Percentiles rank a stretch among this genome's conserved stretches.
Conservation (phyloP, 305 asterid genomes). For the Fraxinus latifolia region DNA sequence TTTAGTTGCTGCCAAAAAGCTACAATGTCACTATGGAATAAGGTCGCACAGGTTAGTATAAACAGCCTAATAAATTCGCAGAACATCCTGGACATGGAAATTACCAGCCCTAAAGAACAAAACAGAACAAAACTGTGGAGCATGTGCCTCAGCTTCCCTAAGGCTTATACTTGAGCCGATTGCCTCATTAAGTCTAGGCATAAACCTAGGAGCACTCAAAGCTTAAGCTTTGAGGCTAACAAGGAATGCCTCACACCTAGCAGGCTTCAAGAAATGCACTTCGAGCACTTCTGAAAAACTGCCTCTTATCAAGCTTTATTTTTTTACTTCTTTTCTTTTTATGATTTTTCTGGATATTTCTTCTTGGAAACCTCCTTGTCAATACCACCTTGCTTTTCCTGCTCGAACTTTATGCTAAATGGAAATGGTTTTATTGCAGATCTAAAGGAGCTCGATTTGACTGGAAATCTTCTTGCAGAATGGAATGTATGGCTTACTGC, state of each 20-base stretch:
- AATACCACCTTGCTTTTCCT: not conserved
- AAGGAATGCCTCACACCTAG: not conserved
- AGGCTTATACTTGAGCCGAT: not conserved
- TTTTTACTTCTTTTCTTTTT: not conserved
- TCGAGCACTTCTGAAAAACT: not conserved
- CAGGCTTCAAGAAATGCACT: not conserved
- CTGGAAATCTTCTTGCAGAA: conserved; percentile 68
- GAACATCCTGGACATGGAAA: not conserved
- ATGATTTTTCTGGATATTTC: not conserved
- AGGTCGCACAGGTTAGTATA: not conserved
- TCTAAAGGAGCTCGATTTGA: conserved; percentile 90
- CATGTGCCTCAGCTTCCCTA: not conserved
- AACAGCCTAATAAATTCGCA: not conserved
- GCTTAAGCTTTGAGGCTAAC: not conserved
- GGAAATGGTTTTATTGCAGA: conserved; percentile 46
- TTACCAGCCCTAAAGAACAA: not conserved
- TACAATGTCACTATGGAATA: not conserved
- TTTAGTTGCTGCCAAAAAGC: not conserved
- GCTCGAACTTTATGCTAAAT: conserved; percentile 18
- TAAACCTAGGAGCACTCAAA: not conserved
- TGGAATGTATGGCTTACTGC: conserved; percentile 73
- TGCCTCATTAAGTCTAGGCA: not conserved
- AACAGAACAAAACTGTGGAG: not conserved
- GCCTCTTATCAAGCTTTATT: not conserved
- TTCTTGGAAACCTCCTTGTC: not conserved